A percentile compares a stretch with the other conserved stretches of the same genome.
These are phyloP conservation scores for Populus ilicifolia DNA, from an alignment of 345 rosid species.

Conservation along the genomic window DNA sequence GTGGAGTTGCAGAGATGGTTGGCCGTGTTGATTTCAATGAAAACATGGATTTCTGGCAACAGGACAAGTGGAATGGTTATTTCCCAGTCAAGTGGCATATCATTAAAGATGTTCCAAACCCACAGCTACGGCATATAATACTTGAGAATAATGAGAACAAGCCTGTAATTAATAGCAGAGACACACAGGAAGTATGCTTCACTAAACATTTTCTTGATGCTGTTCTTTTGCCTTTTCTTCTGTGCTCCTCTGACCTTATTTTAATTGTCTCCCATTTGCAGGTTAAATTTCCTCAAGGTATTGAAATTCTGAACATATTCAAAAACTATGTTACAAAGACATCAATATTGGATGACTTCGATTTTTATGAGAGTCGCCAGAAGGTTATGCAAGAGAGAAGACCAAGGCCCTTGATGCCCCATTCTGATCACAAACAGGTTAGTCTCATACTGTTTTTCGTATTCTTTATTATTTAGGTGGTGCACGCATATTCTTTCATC, in stretches of 20 bases:
- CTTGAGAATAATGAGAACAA: constrained; percentile 28
- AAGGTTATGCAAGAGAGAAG: constrained; percentile 16
- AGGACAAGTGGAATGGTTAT: constrained; percentile 26
- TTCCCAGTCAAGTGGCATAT: constrained; percentile 29
- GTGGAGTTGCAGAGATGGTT: constrained; percentile 25
- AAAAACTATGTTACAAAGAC: constrained; percentile 11
- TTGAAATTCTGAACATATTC: constrained; percentile 14
- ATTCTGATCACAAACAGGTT: constrained; percentile 15
- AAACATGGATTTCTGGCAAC: constrained; percentile 21
- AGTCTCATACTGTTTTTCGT: neutral
- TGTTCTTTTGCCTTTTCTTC: neutral
- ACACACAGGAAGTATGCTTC: constrained; percentile 19
- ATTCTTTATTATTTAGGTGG: too few species aligned
- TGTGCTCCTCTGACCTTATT: neutral
- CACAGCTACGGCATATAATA: constrained; percentile 13
- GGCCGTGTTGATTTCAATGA: constrained; percentile 19
- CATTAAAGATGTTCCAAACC: constrained; percentile 25
- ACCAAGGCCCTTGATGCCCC: constrained; percentile 11
- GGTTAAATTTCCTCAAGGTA: constrained; percentile 11
- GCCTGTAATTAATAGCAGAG: constrained; percentile 22
- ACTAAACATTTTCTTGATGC: neutral
- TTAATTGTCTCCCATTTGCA: neutral
- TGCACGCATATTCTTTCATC: too few species aligned
- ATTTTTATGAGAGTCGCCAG: constrained; percentile 16
- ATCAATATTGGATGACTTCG: constrained; percentile 11